Evolutionary conservation across 495 filamentous ascomycete species (phyloP).

Genomic region (Sabuloglossum arenarium): DNA sequence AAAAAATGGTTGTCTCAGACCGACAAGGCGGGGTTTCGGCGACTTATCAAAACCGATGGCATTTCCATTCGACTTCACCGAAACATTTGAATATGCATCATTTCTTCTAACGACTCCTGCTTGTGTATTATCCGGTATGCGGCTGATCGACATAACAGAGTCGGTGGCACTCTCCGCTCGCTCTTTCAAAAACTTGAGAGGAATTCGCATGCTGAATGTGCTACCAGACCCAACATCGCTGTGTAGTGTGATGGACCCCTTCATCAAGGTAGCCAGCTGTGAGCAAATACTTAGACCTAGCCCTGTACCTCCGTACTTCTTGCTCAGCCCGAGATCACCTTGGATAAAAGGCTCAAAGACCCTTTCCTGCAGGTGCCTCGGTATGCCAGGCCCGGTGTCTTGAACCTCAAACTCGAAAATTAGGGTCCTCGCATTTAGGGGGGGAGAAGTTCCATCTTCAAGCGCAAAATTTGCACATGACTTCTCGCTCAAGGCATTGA

Average conservation of each 20-base stretch:
- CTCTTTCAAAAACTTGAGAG: conserved; percentile 55
- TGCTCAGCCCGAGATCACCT: conserved; percentile 69
- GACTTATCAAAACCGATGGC: conserved; percentile 18
- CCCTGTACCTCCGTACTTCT: conserved; percentile 83
- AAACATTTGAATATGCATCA: neutral
- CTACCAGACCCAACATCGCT: conserved; percentile 58
- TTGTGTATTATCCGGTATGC: neutral
- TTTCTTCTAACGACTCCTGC: neutral
- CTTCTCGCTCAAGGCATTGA: conserved; percentile 37
- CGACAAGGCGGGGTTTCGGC: conserved; percentile 56
- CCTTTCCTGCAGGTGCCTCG: conserved; percentile 46
- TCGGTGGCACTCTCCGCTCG: conserved; percentile 31
- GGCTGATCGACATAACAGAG: conserved; percentile 10
- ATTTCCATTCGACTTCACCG: neutral
- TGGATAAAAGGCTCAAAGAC: conserved; percentile 94
- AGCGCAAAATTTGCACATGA: conserved; percentile 24
- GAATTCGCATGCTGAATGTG: conserved; percentile 67
- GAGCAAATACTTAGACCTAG: conserved; percentile 75
- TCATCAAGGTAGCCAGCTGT: conserved; percentile 69
- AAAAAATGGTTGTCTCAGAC: conserved; percentile 73
- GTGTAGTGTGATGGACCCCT: conserved; percentile 47
- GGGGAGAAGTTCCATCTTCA: conserved; percentile 37
- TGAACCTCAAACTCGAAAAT: conserved; percentile 73
- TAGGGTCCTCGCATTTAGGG: conserved; percentile 32
- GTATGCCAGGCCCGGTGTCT: conserved; percentile 84